phyloP scores from a whole-genome alignment of 345 rosid species.

The Salix exigua region DNA sequence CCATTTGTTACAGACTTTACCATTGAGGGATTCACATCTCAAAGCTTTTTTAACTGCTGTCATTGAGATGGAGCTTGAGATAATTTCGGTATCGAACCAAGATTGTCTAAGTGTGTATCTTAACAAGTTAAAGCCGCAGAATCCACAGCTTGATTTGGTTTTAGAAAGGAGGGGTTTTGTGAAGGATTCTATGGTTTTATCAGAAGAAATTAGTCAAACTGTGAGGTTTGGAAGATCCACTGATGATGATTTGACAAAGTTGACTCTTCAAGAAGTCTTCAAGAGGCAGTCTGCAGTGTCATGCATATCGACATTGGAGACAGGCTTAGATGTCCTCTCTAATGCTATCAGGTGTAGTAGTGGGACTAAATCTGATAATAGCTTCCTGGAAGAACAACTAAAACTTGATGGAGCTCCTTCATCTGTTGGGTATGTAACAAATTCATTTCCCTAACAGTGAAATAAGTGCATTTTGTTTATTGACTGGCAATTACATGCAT shows the following conservation, averaged over 20 bases:
- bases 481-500: not conserved
- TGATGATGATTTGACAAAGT: slow-evolving; percentile 32
- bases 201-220: slow-evolving; percentile 3
- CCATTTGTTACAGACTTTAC: slow-evolving; percentile 46
- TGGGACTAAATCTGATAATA: slow-evolving; percentile 16
- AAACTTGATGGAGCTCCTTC: slow-evolving; percentile 20
- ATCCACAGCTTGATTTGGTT: slow-evolving; percentile 7
- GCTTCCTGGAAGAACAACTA: slow-evolving; percentile 21
- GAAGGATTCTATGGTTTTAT: slow-evolving; percentile 6
- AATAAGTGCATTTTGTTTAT: not conserved
- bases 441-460: slow-evolving; percentile 4
- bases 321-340: slow-evolving; percentile 43
- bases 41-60: slow-evolving; percentile 54
- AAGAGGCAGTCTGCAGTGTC: slow-evolving; percentile 54
- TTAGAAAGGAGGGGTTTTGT: slow-evolving; percentile 10
- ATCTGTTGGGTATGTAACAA: slow-evolving; percentile 27
- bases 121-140: slow-evolving; percentile 29
- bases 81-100: slow-evolving; percentile 18
- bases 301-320: slow-evolving; percentile 41
- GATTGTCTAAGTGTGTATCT: slow-evolving; percentile 30
- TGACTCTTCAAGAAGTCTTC: slow-evolving; percentile 37
- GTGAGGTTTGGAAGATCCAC: not conserved
- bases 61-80: slow-evolving; percentile 46
- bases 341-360: slow-evolving; percentile 20
- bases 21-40: slow-evolving; percentile 64